Conservation (phyloP, 179 eudicot species). For the Kewa caespitosa region DNA sequence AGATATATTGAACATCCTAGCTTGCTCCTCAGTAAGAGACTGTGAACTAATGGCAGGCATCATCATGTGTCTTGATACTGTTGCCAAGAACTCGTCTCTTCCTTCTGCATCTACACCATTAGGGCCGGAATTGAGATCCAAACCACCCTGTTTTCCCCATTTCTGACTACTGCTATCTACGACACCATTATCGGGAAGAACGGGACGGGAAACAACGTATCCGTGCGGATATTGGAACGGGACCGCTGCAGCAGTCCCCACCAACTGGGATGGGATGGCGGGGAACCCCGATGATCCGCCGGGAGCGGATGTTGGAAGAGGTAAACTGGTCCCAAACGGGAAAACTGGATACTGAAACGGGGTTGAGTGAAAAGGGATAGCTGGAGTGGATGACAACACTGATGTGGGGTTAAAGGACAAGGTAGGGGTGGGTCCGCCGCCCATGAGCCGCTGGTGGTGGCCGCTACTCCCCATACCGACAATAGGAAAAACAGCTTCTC, state of each 20-base stretch:
- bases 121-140: constrained; percentile 55
- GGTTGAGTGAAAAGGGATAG: constrained; percentile 34
- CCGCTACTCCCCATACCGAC: constrained; percentile 33
- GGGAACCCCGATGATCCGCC: constrained; percentile 39
- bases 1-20: constrained; percentile 40
- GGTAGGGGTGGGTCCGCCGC: constrained; percentile 34
- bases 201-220: constrained; percentile 31
- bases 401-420: constrained; percentile 38
- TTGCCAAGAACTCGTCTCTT: constrained; percentile 33
- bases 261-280: constrained; percentile 40
- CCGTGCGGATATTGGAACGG: constrained; percentile 46
- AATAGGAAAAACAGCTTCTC: constrained; percentile 36
- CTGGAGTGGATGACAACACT: constrained; percentile 38
- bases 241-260: constrained; percentile 38
- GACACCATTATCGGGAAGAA: constrained; percentile 31
- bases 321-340: constrained; percentile 44
- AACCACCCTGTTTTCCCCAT: constrained; percentile 50
- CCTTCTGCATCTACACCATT: constrained; percentile 38
- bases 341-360: constrained; percentile 49
- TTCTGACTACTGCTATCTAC: constrained; percentile 37
- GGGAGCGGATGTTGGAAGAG: constrained; percentile 35
- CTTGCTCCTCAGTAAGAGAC: constrained; percentile 39
- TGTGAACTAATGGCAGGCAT: constrained; percentile 30
- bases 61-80: constrained; percentile 33
- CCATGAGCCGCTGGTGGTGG: constrained; percentile 30